Evolutionary conservation across 352 stramenopile species (phyloP).

Genomic region (Phytophthora tentaculata): DNA sequence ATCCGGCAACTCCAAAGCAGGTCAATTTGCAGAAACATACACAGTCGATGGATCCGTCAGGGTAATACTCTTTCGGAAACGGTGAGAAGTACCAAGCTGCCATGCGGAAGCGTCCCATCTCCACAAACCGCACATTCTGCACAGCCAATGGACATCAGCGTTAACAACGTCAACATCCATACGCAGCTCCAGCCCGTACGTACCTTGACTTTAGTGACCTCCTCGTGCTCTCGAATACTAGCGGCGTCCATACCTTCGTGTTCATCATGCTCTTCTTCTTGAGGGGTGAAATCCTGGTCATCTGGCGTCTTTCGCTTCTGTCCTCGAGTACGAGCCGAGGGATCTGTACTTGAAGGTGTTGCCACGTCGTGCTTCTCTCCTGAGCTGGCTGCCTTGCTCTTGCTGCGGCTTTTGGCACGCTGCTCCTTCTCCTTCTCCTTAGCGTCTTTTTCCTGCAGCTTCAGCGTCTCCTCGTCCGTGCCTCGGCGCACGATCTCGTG

Average conservation of each 20-base stretch:
- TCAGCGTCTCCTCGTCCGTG: slow-evolving; percentile 76
- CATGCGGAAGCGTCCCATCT: slow-evolving; percentile 95
- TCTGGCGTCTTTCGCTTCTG: slow-evolving; percentile 81
- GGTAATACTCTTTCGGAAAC: slow-evolving; percentile 96
- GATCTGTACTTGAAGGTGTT: slow-evolving; percentile 27
- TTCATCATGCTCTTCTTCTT: slow-evolving; percentile 94
- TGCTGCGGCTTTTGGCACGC: slow-evolving; percentile 54
- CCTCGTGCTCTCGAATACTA: slow-evolving; percentile 97
- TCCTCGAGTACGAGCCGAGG: slow-evolving; percentile 56
- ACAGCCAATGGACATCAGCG: background rate
- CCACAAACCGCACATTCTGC: slow-evolving; percentile 96
- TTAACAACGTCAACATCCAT: slow-evolving; percentile 2
- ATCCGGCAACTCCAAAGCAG: background rate
- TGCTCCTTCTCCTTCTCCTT: slow-evolving; percentile 77
- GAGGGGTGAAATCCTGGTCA: slow-evolving; percentile 81
- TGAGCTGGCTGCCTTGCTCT: slow-evolving; percentile 25
- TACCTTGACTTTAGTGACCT: slow-evolving; percentile 97
- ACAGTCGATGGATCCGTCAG: slow-evolving; percentile 83
- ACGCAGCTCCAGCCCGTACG: background rate
- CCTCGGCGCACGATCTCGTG: slow-evolving; percentile 78
- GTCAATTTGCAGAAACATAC: slow-evolving; percentile 40
- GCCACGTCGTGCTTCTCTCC: slow-evolving; percentile 10
- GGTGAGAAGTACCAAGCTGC: slow-evolving; percentile 98
- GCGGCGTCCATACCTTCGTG: slow-evolving; percentile 98
- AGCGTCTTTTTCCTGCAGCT: slow-evolving; percentile 77